A percentile compares a stretch with the other conserved stretches of the same genome.
Conservation (phyloP, 2,329 filamentous ascomycete species). For the Zymoseptoria pseudotritici region DNA sequence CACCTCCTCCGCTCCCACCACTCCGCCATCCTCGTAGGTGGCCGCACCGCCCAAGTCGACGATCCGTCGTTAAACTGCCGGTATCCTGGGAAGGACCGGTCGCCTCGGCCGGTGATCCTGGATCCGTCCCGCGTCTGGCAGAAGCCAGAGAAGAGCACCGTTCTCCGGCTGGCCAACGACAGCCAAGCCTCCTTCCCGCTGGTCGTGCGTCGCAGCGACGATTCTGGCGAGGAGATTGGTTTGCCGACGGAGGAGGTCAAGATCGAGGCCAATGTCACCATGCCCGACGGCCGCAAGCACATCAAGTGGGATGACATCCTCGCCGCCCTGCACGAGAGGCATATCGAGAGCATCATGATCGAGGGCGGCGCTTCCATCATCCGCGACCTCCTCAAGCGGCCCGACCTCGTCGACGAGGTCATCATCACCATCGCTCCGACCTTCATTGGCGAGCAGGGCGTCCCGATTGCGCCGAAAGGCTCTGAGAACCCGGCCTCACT, state of each 20-base stretch:
- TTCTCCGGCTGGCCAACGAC: conserved; percentile 56
- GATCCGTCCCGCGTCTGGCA: conserved; percentile 74
- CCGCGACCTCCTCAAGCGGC: conserved; percentile 62
- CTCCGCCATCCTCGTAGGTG: conserved; percentile 77
- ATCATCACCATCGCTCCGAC: conserved; percentile 85
- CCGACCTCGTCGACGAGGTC: conserved; percentile 62
- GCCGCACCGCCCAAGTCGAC: conserved; percentile 75
- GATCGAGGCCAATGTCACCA: not conserved
- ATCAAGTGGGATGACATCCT: conserved; percentile 59
- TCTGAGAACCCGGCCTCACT: conserved; percentile 54
- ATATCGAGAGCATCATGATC: conserved; percentile 76
- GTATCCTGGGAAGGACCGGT: conserved; percentile 49
- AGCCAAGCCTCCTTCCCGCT: conserved; percentile 66
- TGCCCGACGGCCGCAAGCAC: not conserved
- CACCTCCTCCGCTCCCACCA: conserved; percentile 79
- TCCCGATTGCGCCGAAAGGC: conserved; percentile 48
- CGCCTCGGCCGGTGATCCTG: conserved; percentile 75
- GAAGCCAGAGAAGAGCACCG: conserved; percentile 46
- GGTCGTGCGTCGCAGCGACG: conserved; percentile 31
- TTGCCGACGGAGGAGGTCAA: not conserved
- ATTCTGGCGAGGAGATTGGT: not conserved
- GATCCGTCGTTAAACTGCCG: conserved; percentile 81
- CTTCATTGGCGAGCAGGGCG: conserved; percentile 78
- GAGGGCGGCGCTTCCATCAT: conserved; percentile 81
- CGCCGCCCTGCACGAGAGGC: conserved; percentile 48